Percentiles rank a stretch among this genome's conserved stretches.
Evolutionary conservation across 164 flowering plant species (phyloP).

Genomic region (Aristolochia fimbriata): DNA sequence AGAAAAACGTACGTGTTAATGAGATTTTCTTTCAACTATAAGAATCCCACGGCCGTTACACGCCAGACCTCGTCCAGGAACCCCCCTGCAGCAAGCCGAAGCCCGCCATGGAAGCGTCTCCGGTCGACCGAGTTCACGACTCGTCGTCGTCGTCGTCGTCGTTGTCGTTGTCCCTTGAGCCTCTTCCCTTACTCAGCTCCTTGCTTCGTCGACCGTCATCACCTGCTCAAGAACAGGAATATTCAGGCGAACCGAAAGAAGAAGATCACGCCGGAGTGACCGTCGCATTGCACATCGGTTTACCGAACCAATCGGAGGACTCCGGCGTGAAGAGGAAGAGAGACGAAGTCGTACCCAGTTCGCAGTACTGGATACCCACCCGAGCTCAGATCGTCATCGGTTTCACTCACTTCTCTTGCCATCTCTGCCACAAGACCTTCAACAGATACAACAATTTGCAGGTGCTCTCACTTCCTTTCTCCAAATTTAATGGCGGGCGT

Average conservation of each 20-base stretch:
- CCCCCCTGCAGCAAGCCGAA: no score
- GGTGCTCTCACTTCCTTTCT: no score
- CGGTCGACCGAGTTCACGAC: no score
- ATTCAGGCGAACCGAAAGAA: not conserved
- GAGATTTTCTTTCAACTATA: no score
- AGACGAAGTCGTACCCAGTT: slow-evolving; percentile 5
- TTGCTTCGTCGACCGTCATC: slow-evolving; percentile 12
- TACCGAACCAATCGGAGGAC: slow-evolving; percentile 18
- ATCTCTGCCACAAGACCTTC: slow-evolving; percentile 65
- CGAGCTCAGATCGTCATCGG: slow-evolving; percentile 57
- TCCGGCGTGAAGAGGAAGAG: not conserved
- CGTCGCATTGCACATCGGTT: slow-evolving; percentile 50
- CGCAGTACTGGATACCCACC: slow-evolving; percentile 66
- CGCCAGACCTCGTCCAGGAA: no score
- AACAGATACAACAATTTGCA: slow-evolving; percentile 80
- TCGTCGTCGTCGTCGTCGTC: no score
- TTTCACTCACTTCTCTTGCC: slow-evolving; percentile 57
- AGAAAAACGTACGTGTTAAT: no score
- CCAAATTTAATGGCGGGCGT: no score
- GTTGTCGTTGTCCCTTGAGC: not conserved
- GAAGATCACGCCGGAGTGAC: slow-evolving; percentile 22
- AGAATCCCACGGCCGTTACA: no score
- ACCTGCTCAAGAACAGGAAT: not conserved
- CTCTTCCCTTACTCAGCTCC: slow-evolving; percentile 5
- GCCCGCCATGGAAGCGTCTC: no score